These are phyloP conservation scores for Staphylotrichum longicolle DNA, from an alignment of 495 filamentous ascomycete genomes.

Conservation along the genomic window DNA sequence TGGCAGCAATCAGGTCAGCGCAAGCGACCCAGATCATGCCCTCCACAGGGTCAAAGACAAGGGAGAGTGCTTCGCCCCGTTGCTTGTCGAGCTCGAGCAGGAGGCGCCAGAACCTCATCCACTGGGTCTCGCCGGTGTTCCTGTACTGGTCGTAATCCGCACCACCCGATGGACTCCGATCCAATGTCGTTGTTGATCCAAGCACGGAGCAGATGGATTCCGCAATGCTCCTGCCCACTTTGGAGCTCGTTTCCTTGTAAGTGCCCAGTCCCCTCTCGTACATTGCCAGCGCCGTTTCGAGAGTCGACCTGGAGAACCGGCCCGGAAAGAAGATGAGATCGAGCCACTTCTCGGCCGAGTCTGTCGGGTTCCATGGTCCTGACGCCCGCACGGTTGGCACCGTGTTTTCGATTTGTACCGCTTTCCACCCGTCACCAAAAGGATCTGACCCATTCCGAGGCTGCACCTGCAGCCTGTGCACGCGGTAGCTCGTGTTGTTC, in stretches of 20 bases:
- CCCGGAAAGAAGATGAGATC: constrained; percentile 79
- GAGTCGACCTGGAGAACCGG: constrained; percentile 66
- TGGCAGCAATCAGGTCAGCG: constrained; percentile 70
- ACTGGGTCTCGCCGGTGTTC: constrained; percentile 71
- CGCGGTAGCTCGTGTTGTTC: constrained; percentile 71
- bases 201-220: constrained; percentile 71
- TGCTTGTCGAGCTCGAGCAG: constrained; percentile 82
- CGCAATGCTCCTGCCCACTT: constrained; percentile 52
- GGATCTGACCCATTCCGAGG: constrained; percentile 41
- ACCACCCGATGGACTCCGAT: constrained; percentile 57
- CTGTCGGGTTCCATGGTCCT: constrained; percentile 60
- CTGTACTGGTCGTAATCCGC: constrained; percentile 72
- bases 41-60: constrained; percentile 66
- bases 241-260: constrained; percentile 37
- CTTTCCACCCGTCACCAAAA: constrained; percentile 73
- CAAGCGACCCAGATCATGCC: constrained; percentile 80
- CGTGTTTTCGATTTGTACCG: constrained; percentile 62
- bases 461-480: constrained; percentile 55
- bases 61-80: constrained; percentile 70
- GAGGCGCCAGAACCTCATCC: constrained; percentile 84
- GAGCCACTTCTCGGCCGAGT: constrained; percentile 64
- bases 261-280: constrained; percentile 63
- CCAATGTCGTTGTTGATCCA: constrained; percentile 59
- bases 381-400: constrained; percentile 54
- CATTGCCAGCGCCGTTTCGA: constrained; percentile 77